A percentile compares a stretch with the other conserved stretches of the same genome.
phyloP scores from a whole-genome alignment of 75 land plant genomes.

The Azolla pinnata region DNA sequence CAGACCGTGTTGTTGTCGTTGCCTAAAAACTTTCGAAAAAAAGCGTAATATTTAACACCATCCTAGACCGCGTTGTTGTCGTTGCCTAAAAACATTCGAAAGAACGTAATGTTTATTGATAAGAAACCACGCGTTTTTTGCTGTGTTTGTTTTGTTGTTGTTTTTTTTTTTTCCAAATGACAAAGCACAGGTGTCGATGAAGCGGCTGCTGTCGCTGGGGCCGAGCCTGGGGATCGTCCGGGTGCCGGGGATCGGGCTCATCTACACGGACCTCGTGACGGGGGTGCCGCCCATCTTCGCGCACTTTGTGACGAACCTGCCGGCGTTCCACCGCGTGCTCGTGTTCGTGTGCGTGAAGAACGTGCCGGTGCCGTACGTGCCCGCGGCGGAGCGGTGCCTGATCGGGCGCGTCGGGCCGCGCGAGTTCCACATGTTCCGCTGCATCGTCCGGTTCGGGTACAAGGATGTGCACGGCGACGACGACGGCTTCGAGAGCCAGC shows the following conservation, averaged over 20 bases:
- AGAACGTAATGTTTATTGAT: too few species aligned
- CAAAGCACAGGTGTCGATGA: too few species aligned
- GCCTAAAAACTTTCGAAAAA: too few species aligned
- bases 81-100: too few species aligned
- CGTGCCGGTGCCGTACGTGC: constrained; percentile 35
- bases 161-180: too few species aligned
- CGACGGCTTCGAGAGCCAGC: constrained; percentile 41
- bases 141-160: too few species aligned
- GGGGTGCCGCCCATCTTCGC: constrained; percentile 47
- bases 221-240: constrained; percentile 42
- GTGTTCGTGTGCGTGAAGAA: constrained; percentile 45
- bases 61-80: too few species aligned
- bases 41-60: too few species aligned
- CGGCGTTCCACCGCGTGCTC: constrained; percentile 45
- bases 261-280: constrained; percentile 36
- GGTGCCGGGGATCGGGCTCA: constrained; percentile 42
- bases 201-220: constrained; percentile 30
- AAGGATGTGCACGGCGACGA: constrained; percentile 36
- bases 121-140: too few species aligned
- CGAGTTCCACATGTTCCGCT: constrained; percentile 35
- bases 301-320: constrained; percentile 49
- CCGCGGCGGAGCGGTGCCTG: constrained; percentile 27
- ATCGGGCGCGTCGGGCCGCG: constrained; percentile 40
- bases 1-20: too few species aligned
- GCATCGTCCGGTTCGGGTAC: constrained; percentile 53